phyloP scores from a whole-genome alignment of 345 rosid species.

The Salix caprea region DNA sequence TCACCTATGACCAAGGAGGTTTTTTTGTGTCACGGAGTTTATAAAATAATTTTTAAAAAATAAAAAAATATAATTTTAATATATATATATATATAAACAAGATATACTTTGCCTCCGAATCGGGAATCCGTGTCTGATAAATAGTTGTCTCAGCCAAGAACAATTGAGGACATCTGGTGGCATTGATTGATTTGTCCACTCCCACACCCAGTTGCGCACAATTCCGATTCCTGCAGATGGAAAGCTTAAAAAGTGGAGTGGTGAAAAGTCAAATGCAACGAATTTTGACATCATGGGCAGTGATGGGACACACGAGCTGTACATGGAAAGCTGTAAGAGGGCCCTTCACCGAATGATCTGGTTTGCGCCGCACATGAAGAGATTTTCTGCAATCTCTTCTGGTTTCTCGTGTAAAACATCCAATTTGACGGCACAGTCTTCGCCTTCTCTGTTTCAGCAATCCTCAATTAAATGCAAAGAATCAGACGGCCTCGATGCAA shows the following conservation, averaged over 20 bases:
- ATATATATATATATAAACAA: too few relatives aligned
- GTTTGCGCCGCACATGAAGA: slow-evolving; percentile 11
- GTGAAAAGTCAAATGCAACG: neutral
- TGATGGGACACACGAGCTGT: neutral
- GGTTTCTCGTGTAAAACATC: neutral
- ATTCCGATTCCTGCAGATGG: neutral
- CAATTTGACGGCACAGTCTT: slow-evolving; percentile 9
- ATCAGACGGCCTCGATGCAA: neutral
- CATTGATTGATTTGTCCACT: neutral
- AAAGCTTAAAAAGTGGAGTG: neutral
- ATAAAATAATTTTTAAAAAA: too few relatives aligned
- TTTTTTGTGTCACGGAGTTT: too few relatives aligned
- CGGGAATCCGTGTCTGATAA: neutral
- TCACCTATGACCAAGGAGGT: too few relatives aligned
- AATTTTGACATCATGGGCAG: neutral
- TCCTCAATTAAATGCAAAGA: slow-evolving; percentile 8
- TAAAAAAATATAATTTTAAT: too few relatives aligned
- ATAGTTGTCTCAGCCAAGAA: neutral
- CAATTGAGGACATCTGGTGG: neutral
- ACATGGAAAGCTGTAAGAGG: neutral
- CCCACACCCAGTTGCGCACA: neutral
- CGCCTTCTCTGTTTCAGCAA: neutral
- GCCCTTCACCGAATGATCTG: slow-evolving; percentile 13
- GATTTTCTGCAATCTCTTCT: neutral
- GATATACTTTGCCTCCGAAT: too few relatives aligned